phyloP scores from a whole-genome alignment of 2,329 filamentous ascomycete species.

The Lasiodiplodia theobromae region DNA sequence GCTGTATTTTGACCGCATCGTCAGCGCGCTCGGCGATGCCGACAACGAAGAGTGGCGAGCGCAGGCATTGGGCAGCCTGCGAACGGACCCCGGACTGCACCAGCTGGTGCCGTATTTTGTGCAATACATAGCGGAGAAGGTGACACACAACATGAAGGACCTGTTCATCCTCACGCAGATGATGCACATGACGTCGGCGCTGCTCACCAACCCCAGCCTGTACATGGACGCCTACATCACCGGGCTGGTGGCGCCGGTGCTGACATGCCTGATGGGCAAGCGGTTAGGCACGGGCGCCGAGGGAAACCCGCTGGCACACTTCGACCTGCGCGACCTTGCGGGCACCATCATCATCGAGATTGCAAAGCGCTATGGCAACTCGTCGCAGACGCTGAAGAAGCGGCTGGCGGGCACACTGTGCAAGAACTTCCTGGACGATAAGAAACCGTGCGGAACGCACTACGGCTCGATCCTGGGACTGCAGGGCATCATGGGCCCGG shows the following conservation, averaged over 20 bases:
- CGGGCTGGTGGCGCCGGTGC: conserved; percentile 80
- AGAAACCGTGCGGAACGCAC: conserved; percentile 81
- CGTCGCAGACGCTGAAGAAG: conserved; percentile 82
- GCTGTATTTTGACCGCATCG: conserved; percentile 96
- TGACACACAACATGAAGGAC: conserved; percentile 91
- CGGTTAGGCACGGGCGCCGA: conserved; percentile 70
- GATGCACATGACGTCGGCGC: conserved; percentile 85
- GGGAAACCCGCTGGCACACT: conserved; percentile 61
- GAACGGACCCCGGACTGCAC: conserved; percentile 89
- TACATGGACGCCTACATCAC: conserved; percentile 75
- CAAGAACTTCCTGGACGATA: conserved; percentile 88
- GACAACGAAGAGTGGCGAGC: conserved; percentile 85
- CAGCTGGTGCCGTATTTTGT: conserved; percentile 97
- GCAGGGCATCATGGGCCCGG: conserved; percentile 74
- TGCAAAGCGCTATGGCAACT: conserved; percentile 79
- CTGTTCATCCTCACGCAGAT: conserved; percentile 88
- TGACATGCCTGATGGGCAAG: conserved; percentile 89
- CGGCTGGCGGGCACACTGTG: conserved; percentile 92
- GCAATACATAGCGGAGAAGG: conserved; percentile 93
- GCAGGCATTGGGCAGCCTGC: conserved; percentile 83
- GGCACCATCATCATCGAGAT: conserved; percentile 83
- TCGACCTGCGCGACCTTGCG: conserved; percentile 82
- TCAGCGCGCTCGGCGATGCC: conserved; percentile 85
- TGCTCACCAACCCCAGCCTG: conserved; percentile 83
- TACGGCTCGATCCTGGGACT: conserved; percentile 89